A percentile compares a stretch with the other conserved stretches of the same genome.
phyloP scores from a whole-genome alignment of 768 basidiomycete species.

The Leccinum rimulosum region DNA sequence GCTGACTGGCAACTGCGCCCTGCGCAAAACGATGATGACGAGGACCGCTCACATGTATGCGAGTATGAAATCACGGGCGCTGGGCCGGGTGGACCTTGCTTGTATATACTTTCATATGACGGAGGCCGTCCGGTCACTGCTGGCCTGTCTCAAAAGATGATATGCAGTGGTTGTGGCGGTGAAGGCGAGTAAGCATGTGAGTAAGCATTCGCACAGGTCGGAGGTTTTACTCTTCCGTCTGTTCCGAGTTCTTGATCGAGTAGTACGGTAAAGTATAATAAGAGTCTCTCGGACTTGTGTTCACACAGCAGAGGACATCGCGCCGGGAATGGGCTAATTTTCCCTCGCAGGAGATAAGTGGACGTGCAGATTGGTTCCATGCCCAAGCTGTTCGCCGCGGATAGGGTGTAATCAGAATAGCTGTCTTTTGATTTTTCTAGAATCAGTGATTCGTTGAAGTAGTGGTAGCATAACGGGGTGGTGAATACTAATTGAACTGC shows the following conservation, averaged over 20 bases:
- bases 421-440: not conserved
- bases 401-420: slow-evolving; percentile 20
- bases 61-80: slow-evolving; percentile 43
- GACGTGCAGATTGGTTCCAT: slow-evolving; percentile 36
- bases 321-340: not conserved
- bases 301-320: not conserved
- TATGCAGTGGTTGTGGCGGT: slow-evolving; percentile 44
- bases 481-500: slow-evolving; percentile 37
- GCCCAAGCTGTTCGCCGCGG: slow-evolving; percentile 55
- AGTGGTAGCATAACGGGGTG: slow-evolving; percentile 39
- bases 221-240: not conserved
- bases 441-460: not conserved
- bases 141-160: slow-evolving; percentile 12
- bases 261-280: not conserved
- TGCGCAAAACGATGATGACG: not conserved
- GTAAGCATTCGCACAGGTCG: not conserved
- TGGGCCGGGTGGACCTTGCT: slow-evolving; percentile 25
- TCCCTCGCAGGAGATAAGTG: slow-evolving; percentile 50
- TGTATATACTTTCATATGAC: not conserved
- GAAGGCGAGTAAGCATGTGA: slow-evolving; percentile 48
- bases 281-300: slow-evolving; percentile 57
- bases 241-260: slow-evolving; percentile 59
- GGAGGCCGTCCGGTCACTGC: slow-evolving; percentile 25
- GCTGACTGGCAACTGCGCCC: not conserved
- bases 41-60: not conserved